These are phyloP conservation scores for Paraconiothyrium sp. DNA, from an alignment of 2,329 filamentous ascomycete genomes.

Conservation along the genomic window DNA sequence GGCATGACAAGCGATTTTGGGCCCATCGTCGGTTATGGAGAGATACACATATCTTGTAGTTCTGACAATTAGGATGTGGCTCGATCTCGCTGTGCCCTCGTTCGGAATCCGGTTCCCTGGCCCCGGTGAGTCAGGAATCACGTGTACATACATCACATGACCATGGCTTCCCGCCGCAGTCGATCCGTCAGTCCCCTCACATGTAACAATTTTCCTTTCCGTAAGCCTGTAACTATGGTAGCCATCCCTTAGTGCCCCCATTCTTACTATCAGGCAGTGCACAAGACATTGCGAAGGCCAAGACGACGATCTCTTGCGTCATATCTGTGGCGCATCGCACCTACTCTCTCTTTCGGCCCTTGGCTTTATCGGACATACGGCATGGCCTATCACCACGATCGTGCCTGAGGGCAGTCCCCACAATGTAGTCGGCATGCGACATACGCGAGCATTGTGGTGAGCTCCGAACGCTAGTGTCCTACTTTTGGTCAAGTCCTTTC, in stretches of 20 bases:
- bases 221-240: background rate
- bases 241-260: background rate
- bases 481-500: background rate
- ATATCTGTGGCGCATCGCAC: constrained; percentile 7
- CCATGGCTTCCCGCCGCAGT: background rate
- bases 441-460: background rate
- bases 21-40: too few species aligned
- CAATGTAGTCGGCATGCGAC: background rate
- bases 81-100: too few species aligned
- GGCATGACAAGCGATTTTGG: too few species aligned
- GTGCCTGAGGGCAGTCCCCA: background rate
- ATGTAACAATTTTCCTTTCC: background rate
- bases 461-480: background rate
- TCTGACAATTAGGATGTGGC: too few species aligned
- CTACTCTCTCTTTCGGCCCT: background rate
- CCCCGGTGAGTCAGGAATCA: background rate
- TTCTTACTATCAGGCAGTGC: background rate
- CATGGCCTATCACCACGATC: background rate
- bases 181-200: background rate
- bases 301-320: constrained; percentile 12
- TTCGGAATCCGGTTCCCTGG: too few species aligned
- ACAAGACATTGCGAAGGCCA: background rate
- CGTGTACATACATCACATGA: background rate
- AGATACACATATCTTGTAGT: too few species aligned
- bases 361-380: background rate